These are phyloP conservation scores for Dendryphion nanum DNA, from an alignment of 2,329 filamentous ascomycete genomes.

Conservation along the genomic window DNA sequence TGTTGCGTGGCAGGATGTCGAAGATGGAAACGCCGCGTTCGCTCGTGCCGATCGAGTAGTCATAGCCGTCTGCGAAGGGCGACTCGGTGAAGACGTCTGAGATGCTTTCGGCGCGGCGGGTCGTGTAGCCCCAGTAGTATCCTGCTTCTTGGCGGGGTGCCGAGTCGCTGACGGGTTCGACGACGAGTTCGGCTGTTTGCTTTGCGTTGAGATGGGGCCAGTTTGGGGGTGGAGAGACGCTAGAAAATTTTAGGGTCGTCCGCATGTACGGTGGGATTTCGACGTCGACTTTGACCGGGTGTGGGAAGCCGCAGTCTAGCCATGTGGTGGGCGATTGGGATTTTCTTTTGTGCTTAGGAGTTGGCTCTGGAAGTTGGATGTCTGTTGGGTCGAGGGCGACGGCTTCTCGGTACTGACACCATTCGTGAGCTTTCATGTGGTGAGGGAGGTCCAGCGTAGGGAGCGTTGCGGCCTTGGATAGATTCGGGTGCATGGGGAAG, in stretches of 20 bases:
- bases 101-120: slow-evolving; percentile 65
- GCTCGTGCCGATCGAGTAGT: slow-evolving; percentile 78
- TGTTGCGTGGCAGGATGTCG: slow-evolving; percentile 24
- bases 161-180: slow-evolving; percentile 65
- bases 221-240: slow-evolving; percentile 35
- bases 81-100: slow-evolving; percentile 76
- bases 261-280: slow-evolving; percentile 68
- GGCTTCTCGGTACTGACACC: slow-evolving; percentile 77
- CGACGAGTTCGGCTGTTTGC: slow-evolving; percentile 34
- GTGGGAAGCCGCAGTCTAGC: slow-evolving; percentile 51
- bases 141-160: slow-evolving; percentile 71
- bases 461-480: slow-evolving; percentile 69
- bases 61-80: slow-evolving; percentile 73
- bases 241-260: slow-evolving; percentile 67
- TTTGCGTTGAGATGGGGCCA: slow-evolving; percentile 27
- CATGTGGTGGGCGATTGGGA: slow-evolving; percentile 1
- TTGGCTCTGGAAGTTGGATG: slow-evolving; percentile 12
- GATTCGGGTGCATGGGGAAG: slow-evolving; percentile 76
- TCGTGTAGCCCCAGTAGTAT: slow-evolving; percentile 83
- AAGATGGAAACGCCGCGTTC: slow-evolving; percentile 63
- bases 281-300: slow-evolving; percentile 54
- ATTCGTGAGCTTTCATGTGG: slow-evolving; percentile 73
- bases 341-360: no score
- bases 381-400: slow-evolving; percentile 53
- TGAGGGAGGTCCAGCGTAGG: slow-evolving; percentile 83